A percentile compares a stretch with the other conserved stretches of the same genome.
phyloP scores from a whole-genome alignment of 768 basidiomycete genomes.

The Podaxis pistillaris region DNA sequence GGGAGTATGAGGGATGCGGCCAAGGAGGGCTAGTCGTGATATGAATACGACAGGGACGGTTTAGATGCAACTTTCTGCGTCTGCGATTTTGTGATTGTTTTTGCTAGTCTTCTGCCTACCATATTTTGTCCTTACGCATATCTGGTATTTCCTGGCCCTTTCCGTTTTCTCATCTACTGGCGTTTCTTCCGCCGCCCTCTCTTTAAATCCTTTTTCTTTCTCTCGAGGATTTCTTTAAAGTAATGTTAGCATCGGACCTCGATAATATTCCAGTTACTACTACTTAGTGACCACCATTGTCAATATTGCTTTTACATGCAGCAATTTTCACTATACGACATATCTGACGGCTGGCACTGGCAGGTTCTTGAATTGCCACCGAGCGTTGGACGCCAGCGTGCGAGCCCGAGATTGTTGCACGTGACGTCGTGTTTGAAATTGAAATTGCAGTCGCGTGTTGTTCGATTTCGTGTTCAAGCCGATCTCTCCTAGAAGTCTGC shows the following conservation, averaged over 20 bases:
- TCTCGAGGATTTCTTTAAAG: slow-evolving; percentile 8
- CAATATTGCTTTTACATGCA: not conserved
- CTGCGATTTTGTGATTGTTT: slow-evolving; percentile 3
- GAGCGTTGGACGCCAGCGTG: not conserved
- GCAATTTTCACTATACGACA: not conserved
- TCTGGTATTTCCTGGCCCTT: not conserved
- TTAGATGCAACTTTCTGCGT: not conserved
- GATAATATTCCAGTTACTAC: slow-evolving; percentile 9
- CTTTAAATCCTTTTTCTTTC: not conserved
- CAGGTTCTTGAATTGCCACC: too few species aligned
- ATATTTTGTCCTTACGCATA: not conserved
- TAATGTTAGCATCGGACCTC: slow-evolving; percentile 20
- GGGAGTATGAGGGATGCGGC: slow-evolving; percentile 42
- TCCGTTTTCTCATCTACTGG: not conserved
- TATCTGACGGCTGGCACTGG: too few species aligned
- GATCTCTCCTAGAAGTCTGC: not conserved
- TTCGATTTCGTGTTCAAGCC: slow-evolving; percentile 10
- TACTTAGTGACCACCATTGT: not conserved
- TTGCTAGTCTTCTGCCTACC: not conserved
- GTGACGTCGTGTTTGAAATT: not conserved
- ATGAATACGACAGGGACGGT: not conserved
- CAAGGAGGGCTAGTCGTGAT: slow-evolving; percentile 13
- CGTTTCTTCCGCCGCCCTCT: not conserved
- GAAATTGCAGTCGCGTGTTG: slow-evolving; percentile 25
- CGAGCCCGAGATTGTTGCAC: not conserved